phyloP scores from a whole-genome alignment of 1,284 basidiomycete genomes.

The Pholiota adiposa region DNA sequence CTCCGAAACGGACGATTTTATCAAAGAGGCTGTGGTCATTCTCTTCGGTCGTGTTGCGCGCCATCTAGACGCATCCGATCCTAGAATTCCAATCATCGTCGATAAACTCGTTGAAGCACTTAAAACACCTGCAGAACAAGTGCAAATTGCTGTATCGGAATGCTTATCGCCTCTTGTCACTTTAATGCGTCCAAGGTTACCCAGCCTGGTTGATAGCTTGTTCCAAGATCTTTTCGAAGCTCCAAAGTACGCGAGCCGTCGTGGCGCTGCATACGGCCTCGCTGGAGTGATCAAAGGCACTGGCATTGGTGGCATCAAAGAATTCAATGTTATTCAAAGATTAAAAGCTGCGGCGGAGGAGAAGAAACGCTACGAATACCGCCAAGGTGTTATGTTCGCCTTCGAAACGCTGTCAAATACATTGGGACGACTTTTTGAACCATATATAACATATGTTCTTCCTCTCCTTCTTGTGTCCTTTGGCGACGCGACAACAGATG shows the following conservation, averaged over 20 bases:
- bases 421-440: conserved; percentile 91
- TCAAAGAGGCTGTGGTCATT: conserved; percentile 96
- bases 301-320: conserved; percentile 86
- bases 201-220: conserved; percentile 76
- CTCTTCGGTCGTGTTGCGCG: conserved; percentile 93
- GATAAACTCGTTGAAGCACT: conserved; percentile 91
- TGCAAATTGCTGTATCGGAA: conserved; percentile 96
- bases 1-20: conserved; percentile 80
- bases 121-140: conserved; percentile 94
- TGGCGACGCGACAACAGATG: conserved; percentile 89
- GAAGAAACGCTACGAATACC: conserved; percentile 85
- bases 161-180: conserved; percentile 89
- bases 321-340: conserved; percentile 80
- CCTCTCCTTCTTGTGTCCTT: conserved; percentile 89
- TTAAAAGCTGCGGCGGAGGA: conserved; percentile 85
- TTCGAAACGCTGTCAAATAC: conserved; percentile 91
- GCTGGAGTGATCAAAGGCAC: conserved; percentile 92
- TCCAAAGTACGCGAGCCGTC: conserved; percentile 88
- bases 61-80: conserved; percentile 81
- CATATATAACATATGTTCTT: conserved; percentile 88
- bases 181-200: conserved; percentile 68
- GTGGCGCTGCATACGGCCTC: conserved; percentile 96
- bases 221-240: conserved; percentile 79
- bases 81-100: conserved; percentile 83
- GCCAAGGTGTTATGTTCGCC: conserved; percentile 95